These are phyloP conservation scores for Laguncularia racemosa DNA, from an alignment of 345 rosid species.

Conservation along the genomic window DNA sequence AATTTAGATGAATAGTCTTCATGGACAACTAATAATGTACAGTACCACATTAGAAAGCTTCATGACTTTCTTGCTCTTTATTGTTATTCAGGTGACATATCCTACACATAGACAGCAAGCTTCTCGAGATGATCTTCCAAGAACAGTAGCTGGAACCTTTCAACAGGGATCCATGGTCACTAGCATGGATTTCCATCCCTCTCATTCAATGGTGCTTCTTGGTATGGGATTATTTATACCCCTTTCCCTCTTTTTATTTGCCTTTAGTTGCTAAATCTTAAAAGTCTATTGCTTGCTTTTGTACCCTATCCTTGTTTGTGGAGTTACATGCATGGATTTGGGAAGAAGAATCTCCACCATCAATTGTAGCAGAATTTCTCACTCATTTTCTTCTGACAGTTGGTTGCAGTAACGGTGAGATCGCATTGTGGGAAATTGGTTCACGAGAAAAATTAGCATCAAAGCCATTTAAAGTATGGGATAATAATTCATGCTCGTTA, in stretches of 20 bases:
- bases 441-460: slow-evolving; percentile 56
- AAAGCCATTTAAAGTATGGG: slow-evolving; percentile 75
- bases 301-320: too few relatives aligned
- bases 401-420: slow-evolving; percentile 72
- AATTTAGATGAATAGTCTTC: not conserved
- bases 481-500: slow-evolving; percentile 37
- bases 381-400: slow-evolving; percentile 40
- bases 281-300: too few relatives aligned
- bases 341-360: not conserved
- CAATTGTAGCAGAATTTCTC: slow-evolving; percentile 6
- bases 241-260: not conserved
- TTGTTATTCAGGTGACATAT: slow-evolving; percentile 51
- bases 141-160: slow-evolving; percentile 53
- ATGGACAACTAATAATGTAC: not conserved
- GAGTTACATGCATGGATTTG: not conserved
- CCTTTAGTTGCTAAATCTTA: too few relatives aligned
- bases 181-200: slow-evolving; percentile 94
- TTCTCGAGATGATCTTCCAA: slow-evolving; percentile 75
- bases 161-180: slow-evolving; percentile 70
- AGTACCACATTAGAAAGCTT: not conserved
- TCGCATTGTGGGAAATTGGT: slow-evolving; percentile 72
- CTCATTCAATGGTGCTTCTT: slow-evolving; percentile 57
- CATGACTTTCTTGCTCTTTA: slow-evolving; percentile 7
- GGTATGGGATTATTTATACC: slow-evolving; percentile 35
- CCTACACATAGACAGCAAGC: slow-evolving; percentile 51